These are phyloP conservation scores for Taxillus chinensis DNA, from an alignment of 164 flowering plant species.

Conservation along the genomic window DNA sequence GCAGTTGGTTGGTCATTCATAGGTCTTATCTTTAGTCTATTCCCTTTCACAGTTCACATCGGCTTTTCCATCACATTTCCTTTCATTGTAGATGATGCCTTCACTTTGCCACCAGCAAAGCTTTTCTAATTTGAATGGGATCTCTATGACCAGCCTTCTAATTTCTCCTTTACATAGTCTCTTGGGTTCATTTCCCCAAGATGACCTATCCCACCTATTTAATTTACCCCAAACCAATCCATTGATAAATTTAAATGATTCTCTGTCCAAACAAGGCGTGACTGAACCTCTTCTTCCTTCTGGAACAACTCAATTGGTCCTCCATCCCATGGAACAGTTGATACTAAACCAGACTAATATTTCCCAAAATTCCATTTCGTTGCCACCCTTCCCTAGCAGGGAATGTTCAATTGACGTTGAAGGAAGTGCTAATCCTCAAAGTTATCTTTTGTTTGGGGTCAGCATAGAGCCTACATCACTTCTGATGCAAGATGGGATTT, in stretches of 20 bases:
- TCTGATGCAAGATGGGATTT: slow-evolving; percentile 59
- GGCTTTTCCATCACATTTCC: slow-evolving; percentile 39
- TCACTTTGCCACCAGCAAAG: slow-evolving; percentile 52
- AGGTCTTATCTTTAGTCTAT: no score
- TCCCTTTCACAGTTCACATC: slow-evolving; percentile 52
- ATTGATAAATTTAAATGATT: slow-evolving; percentile 29
- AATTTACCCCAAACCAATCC: slow-evolving; percentile 37
- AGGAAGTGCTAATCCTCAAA: slow-evolving; percentile 51
- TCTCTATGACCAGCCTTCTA: slow-evolving; percentile 28
- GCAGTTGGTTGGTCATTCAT: slow-evolving; percentile 36
- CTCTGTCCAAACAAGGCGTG: slow-evolving; percentile 57
- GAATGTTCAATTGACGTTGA: slow-evolving; percentile 62
- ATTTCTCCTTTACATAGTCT: slow-evolving; percentile 64
- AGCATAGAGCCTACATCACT: slow-evolving; percentile 67
- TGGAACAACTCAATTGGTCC: slow-evolving; percentile 31
- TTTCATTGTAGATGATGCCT: slow-evolving; percentile 40
- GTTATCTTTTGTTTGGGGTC: slow-evolving; percentile 76
- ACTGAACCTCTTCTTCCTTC: slow-evolving; percentile 50
- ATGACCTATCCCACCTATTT: slow-evolving; percentile 49
- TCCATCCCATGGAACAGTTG: no score
- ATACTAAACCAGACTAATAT: slow-evolving; percentile 32
- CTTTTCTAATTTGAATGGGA: slow-evolving; percentile 49
- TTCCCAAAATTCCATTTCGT: slow-evolving; percentile 38
- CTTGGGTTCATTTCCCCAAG: slow-evolving; percentile 57
- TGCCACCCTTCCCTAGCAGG: slow-evolving; percentile 87